Percentiles rank a stretch among this genome's conserved stretches.
phyloP scores from a whole-genome alignment of 2,329 filamentous ascomycete genomes.

The Colletotrichum lupini region DNA sequence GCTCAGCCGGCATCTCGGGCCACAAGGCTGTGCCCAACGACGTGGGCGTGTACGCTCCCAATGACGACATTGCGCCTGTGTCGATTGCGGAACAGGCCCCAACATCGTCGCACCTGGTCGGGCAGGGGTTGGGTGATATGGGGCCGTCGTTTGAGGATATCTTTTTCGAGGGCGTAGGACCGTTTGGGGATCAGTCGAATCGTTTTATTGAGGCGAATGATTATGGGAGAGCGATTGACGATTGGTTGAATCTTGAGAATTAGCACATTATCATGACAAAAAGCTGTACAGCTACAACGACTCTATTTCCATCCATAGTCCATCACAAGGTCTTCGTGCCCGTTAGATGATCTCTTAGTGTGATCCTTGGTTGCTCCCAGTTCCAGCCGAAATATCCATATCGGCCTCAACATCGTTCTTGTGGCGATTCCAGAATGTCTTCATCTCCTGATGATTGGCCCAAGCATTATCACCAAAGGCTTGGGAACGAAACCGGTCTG shows the following conservation, averaged over 20 bases:
- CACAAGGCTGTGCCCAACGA: slow-evolving; percentile 50
- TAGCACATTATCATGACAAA: neutral
- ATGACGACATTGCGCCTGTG: slow-evolving; percentile 36
- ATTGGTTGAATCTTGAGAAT: slow-evolving; percentile 42
- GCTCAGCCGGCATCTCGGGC: slow-evolving; percentile 50
- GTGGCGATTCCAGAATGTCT: too few relatives aligned
- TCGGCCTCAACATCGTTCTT: too few relatives aligned
- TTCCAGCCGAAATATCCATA: too few relatives aligned
- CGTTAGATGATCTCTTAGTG: too few relatives aligned
- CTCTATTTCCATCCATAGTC: neutral
- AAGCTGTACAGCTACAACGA: neutral
- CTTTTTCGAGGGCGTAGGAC: slow-evolving; percentile 39
- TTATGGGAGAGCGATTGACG: slow-evolving; percentile 48
- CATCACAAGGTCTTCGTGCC: too few relatives aligned
- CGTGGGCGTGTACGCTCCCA: slow-evolving; percentile 47
- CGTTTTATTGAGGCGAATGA: slow-evolving; percentile 48
- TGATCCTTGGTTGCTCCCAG: too few relatives aligned
- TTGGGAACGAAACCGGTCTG: too few relatives aligned
- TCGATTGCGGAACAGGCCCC: slow-evolving; percentile 9
- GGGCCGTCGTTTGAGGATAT: slow-evolving; percentile 34
- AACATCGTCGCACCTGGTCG: neutral
- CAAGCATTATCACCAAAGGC: too few relatives aligned
- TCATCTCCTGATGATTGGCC: too few relatives aligned
- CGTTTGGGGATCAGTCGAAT: slow-evolving; percentile 39
- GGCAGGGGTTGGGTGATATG: neutral